phyloP scores from a whole-genome alignment of 1,139 yeast genomes.

The Nadsonia commutata region DNA sequence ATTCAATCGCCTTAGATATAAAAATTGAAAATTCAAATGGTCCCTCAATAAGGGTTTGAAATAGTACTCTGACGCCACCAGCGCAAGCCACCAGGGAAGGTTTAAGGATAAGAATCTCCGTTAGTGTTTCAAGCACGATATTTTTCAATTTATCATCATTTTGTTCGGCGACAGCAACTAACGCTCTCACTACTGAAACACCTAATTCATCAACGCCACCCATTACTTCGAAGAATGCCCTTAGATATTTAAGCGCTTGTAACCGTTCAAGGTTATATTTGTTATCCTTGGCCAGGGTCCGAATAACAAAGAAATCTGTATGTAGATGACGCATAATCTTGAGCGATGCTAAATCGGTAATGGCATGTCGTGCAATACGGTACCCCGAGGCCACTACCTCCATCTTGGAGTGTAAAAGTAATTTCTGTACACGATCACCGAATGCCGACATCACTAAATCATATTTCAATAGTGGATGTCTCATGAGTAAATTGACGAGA shows the following conservation, averaged over 20 bases:
- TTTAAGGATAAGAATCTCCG: slow-evolving; percentile 48
- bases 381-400: slow-evolving; percentile 66
- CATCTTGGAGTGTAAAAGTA: slow-evolving; percentile 43
- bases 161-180: slow-evolving; percentile 58
- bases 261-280: slow-evolving; percentile 49
- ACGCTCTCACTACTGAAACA: slow-evolving; percentile 53
- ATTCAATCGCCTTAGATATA: slow-evolving; percentile 41
- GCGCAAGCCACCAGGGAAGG: slow-evolving; percentile 49
- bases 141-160: slow-evolving; percentile 39
- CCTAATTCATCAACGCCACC: slow-evolving; percentile 44
- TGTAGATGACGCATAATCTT: slow-evolving; percentile 30
- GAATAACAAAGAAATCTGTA: slow-evolving; percentile 48
- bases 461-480: slow-evolving; percentile 46
- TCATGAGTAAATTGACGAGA: slow-evolving; percentile 40
- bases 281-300: slow-evolving; percentile 45
- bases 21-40: slow-evolving; percentile 42
- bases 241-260: slow-evolving; percentile 61
- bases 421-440: slow-evolving; percentile 41
- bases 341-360: slow-evolving; percentile 40
- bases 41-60: slow-evolving; percentile 48
- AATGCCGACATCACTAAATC: slow-evolving; percentile 54
- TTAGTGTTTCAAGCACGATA: slow-evolving; percentile 50
- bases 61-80: slow-evolving; percentile 49
- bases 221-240: slow-evolving; percentile 45
- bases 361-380: slow-evolving; percentile 52